These are phyloP conservation scores for Colletotrichum kahawae DNA, from an alignment of 2,329 filamentous ascomycete species.

Conservation along the genomic window DNA sequence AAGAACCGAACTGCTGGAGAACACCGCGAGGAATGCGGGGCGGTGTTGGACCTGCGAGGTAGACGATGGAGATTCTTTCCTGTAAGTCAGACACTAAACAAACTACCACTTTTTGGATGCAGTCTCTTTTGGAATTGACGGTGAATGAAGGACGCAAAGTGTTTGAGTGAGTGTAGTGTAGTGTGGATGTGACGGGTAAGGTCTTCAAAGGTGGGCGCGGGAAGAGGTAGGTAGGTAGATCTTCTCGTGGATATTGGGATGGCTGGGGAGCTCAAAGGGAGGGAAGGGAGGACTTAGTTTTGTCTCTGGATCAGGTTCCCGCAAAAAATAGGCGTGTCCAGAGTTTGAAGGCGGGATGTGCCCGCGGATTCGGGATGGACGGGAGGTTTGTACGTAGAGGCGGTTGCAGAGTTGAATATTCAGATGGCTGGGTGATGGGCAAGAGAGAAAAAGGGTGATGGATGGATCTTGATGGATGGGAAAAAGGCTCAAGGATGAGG, in stretches of 20 bases:
- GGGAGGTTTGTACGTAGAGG: conserved; percentile 8
- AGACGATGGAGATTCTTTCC: not conserved
- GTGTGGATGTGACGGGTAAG: not conserved
- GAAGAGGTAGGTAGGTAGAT: not conserved
- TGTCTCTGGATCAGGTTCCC: conserved; percentile 22
- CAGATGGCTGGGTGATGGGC: conserved; percentile 23
- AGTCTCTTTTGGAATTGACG: not conserved
- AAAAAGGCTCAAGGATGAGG: not conserved
- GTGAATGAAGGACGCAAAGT: conserved; percentile 4
- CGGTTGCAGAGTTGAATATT: conserved; percentile 22
- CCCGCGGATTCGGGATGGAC: conserved; percentile 1
- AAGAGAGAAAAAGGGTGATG: conserved; percentile 7
- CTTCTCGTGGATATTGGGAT: conserved; percentile 16
- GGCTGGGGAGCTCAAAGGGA: conserved; percentile 6
- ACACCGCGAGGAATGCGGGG: conserved; percentile 24
- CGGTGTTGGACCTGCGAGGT: conserved; percentile 14
- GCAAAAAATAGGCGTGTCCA: not conserved
- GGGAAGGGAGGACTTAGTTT: conserved; percentile 21
- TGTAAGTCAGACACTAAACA: conserved; percentile 19
- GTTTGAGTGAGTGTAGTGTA: not conserved
- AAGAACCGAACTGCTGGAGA: not conserved
- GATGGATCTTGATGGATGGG: conserved; percentile 7
- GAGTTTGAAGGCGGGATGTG: not conserved
- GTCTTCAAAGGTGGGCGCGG: conserved; percentile 5
- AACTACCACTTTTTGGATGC: conserved; percentile 4